Evolutionary conservation across 495 filamentous ascomycete species (phyloP), one percentile per base, ranked within the genome.

Genomic region (Daldinia caldariorum): DNA sequence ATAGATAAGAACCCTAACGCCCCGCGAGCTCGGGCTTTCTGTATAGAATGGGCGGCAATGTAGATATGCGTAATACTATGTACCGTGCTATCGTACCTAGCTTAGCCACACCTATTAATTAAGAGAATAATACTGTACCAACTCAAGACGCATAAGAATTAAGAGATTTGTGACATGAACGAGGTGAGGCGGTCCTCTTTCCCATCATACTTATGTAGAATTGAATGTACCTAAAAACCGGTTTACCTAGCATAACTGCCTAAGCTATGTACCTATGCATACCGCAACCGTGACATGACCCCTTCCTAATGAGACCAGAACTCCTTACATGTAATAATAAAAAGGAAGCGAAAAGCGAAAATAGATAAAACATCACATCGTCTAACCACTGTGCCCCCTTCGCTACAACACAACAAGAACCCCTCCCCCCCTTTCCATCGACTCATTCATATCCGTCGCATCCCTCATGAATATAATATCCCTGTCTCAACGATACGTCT

Each of bases 31-130:
- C 85, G 91, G 53, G 84, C 88, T 0, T 94, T 94, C 74, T 91
- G 88, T 73, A 85, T 94, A 67, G 92, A 94, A 76, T 94, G 92
- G 92, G 91, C 89, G 47, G 91, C 90, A 29, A 94, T 94, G 90
- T 94, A 82, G 70, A 38, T 49, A 37, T 18, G 38, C 37, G 37
- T 6, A 8, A 20, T 41, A 7, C 34, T 18, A 12, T n/a, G n/a
- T n/a, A n/a, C n/a, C n/a, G n/a, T n/a, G n/a, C 22, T 53, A 53
- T 16, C 4, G 26, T 26, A 26, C 1, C 26, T 26, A 26, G 26
- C 26, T 26, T 26, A 3, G 26, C 26, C 26, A 14, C 22, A 51
- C 1, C 47, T 29, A 29, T 14, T 4, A 53, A 50, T 22, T 31
- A 1, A 31, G 10, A 34, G 7, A 1, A 7, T 12, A 32, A 53